phyloP scores from a whole-genome alignment of 345 rosid species.

The rapeseed (Brassica napus) region DNA sequence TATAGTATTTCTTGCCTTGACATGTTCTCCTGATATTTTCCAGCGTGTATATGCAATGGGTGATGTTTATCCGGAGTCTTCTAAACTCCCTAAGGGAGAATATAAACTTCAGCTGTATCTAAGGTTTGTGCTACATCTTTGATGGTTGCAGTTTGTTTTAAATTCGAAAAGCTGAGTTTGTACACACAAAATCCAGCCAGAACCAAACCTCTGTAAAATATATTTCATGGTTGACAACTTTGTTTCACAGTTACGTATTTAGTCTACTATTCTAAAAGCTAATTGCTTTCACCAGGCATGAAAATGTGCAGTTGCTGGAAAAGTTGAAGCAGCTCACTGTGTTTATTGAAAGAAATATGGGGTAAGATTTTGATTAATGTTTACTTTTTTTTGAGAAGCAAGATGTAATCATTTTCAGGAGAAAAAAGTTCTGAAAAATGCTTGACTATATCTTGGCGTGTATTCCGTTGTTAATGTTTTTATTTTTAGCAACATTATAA shows the following conservation, averaged over 20 bases:
- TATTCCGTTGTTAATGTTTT: not conserved
- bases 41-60: conserved; percentile 90
- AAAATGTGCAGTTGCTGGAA: conserved; percentile 79
- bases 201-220: conserved; percentile 6
- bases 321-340: conserved; percentile 87
- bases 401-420: not conserved
- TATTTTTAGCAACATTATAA: not conserved
- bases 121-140: conserved; percentile 52
- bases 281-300: conserved; percentile 70
- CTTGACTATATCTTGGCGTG: not conserved
- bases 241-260: conserved; percentile 2
- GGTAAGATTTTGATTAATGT: conserved; percentile 47
- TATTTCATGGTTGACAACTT: conserved; percentile 2
- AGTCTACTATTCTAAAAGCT: conserved; percentile 31
- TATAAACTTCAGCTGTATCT: conserved; percentile 72
- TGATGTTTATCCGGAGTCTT: conserved; percentile 76
- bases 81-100: conserved; percentile 95
- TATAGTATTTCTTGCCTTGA: conserved; percentile 24
- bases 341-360: conserved; percentile 79
- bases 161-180: not conserved
- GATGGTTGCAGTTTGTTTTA: not conserved
- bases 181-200: conserved; percentile 4
- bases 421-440: too few relatives aligned
- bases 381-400: not conserved
- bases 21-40: conserved; percentile 14